These are phyloP conservation scores for Phlyctochytrium bullatum DNA, from an alignment of 192 early-diverging fungal genomes.

Conservation along the genomic window DNA sequence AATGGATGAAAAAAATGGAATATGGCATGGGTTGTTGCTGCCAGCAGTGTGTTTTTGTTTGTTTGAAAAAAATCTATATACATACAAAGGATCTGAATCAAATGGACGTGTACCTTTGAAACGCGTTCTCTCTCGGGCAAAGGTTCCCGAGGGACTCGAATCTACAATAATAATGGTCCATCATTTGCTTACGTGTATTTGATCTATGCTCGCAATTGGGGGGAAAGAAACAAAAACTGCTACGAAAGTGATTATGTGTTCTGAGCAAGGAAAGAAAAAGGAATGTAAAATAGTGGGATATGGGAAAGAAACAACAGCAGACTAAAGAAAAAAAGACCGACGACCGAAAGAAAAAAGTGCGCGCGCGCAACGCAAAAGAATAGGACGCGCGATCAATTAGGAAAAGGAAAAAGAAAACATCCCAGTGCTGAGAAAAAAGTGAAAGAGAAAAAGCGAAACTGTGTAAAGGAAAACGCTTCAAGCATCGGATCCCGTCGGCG, in stretches of 20 bases:
- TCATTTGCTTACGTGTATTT: not conserved
- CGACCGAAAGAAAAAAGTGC: not conserved
- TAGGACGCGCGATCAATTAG: not conserved
- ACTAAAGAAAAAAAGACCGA: not conserved
- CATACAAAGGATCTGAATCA: too few relatives aligned
- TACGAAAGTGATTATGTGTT: not conserved
- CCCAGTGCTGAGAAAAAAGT: not conserved
- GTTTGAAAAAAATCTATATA: too few relatives aligned
- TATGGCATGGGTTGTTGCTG: not conserved
- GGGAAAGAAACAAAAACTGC: not conserved
- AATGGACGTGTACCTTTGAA: too few relatives aligned
- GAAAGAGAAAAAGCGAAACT: not conserved
- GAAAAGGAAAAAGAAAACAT: not conserved
- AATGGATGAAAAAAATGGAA: not conserved
- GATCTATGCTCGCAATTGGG: not conserved
- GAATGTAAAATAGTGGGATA: not conserved
- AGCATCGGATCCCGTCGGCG: not conserved
- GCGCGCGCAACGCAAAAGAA: not conserved
- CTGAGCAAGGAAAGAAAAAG: not conserved
- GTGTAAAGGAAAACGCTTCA: not conserved
- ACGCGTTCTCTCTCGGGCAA: too few relatives aligned
- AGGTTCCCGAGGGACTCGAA: too few relatives aligned
- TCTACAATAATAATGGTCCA: not conserved
- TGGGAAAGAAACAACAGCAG: not conserved
- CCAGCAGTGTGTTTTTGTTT: not conserved